A percentile compares a stretch with the other conserved stretches of the same genome.
Conservation (phyloP, 176 grass and related monocot species). For the Aegilops umbellulata region DNA sequence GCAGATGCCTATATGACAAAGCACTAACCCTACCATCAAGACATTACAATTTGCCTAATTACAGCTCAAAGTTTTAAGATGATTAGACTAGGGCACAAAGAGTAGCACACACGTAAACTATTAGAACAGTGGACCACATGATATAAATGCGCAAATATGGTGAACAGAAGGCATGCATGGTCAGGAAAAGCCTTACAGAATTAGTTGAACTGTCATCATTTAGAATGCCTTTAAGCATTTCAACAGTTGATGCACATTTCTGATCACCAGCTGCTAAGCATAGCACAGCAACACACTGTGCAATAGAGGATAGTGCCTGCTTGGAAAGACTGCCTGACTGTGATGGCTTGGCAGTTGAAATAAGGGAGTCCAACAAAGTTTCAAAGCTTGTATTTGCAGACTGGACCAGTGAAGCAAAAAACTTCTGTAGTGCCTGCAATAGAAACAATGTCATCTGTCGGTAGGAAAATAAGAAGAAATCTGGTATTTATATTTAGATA, state of each 20-base stretch:
- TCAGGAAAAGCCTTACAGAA: slow-evolving; percentile 1
- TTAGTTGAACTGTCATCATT: slow-evolving; percentile 16
- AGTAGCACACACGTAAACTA: not conserved
- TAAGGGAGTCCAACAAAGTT: slow-evolving; percentile 4
- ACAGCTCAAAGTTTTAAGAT: not conserved
- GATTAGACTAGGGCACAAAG: not conserved
- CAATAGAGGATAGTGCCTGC: slow-evolving; percentile 9
- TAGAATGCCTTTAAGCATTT: slow-evolving; percentile 18
- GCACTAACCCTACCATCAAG: not conserved
- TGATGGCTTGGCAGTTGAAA: slow-evolving; percentile 15
- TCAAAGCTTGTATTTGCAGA: slow-evolving; percentile 16
- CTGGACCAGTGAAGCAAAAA: slow-evolving; percentile 20
- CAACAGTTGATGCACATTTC: slow-evolving; percentile 16
- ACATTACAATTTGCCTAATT: not conserved
- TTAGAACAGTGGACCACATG: not conserved
- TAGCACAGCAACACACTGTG: slow-evolving; percentile 21
- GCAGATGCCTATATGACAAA: too few relatives aligned
- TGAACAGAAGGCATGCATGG: not conserved
- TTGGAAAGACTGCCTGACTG: slow-evolving; percentile 11
- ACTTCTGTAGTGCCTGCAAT: slow-evolving; percentile 7
- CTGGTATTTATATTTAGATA: not conserved
- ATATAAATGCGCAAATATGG: not conserved
- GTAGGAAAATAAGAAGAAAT: not conserved
- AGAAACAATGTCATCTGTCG: not conserved
- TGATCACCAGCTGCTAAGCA: slow-evolving; percentile 24